A percentile compares a stretch with the other conserved stretches of the same genome.
phyloP scores from a whole-genome alignment of 345 rosid species.

The Eucalyptus curtisii region DNA sequence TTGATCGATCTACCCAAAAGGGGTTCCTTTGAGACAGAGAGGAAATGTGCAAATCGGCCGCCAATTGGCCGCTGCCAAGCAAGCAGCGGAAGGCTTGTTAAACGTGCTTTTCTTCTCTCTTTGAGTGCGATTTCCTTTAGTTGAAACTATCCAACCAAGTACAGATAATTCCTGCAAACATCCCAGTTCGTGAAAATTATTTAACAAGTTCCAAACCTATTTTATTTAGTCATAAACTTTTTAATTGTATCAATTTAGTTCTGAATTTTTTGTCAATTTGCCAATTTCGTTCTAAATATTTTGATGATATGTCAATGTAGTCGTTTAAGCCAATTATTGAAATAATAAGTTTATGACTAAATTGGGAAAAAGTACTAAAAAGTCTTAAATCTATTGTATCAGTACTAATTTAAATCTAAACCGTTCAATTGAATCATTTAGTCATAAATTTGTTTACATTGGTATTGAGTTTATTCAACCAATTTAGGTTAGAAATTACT shows the following conservation, averaged over 20 bases:
- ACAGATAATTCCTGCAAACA: background rate
- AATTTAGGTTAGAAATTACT: too few species aligned
- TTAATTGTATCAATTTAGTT: too few species aligned
- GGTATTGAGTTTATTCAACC: too few species aligned
- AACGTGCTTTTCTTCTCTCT: background rate
- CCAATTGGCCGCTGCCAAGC: background rate
- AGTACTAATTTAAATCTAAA: background rate
- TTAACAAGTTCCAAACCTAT: background rate
- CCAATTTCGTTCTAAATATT: too few species aligned
- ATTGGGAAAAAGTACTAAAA: background rate
- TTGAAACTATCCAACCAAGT: background rate
- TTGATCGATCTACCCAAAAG: background rate
- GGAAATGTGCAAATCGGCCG: background rate
- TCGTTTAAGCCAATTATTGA: too few species aligned
- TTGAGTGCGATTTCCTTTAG: background rate
- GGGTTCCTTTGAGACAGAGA: background rate
- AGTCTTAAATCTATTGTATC: background rate
- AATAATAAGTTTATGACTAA: too few species aligned
- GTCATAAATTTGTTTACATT: background rate
- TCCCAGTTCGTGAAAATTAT: too few species aligned
- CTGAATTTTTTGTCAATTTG: too few species aligned
- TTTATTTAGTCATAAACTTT: background rate
- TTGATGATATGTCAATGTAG: background rate
- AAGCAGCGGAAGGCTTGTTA: background rate
- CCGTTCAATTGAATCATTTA: background rate